phyloP scores from a whole-genome alignment of 2,329 filamentous ascomycete genomes.

The Malbranchea cinnamomea region DNA sequence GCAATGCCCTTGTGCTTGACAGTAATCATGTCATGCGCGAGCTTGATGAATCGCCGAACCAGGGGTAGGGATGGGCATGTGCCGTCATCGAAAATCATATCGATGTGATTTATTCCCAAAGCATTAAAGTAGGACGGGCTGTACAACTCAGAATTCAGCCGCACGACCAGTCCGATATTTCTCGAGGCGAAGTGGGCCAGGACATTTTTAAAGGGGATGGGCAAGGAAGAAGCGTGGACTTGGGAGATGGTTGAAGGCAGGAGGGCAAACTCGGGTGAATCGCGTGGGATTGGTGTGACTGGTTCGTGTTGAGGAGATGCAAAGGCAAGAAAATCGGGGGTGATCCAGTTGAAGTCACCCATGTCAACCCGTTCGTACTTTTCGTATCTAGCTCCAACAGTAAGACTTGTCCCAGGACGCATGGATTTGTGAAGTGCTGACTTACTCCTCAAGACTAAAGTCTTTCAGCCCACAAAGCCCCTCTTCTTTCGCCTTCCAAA shows the following conservation, averaged over 20 bases:
- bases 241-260: conserved; percentile 64
- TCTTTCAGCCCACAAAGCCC: conserved; percentile 80
- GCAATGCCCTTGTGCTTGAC: conserved; percentile 85
- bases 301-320: conserved; percentile 82
- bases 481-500: conserved; percentile 98
- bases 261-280: conserved; percentile 56
- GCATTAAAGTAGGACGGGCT: conserved; percentile 95
- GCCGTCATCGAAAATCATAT: conserved; percentile 99
- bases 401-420: too few relatives aligned
- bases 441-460: conserved; percentile 81
- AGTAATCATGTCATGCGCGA: conserved; percentile 89
- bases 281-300: conserved; percentile 53
- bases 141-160: conserved; percentile 90
- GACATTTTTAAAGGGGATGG: conserved; percentile 89
- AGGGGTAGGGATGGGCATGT: conserved; percentile 80
- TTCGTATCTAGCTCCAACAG: conserved; percentile 50
- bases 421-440: conserved; percentile 6
- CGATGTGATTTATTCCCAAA: conserved; percentile 83
- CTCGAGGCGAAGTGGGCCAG: conserved; percentile 74
- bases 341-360: conserved; percentile 99
- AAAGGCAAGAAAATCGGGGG: conserved; percentile 87
- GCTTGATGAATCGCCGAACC: conserved; percentile 87
- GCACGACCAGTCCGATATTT: conserved; percentile 84
- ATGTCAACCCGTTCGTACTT: conserved; percentile 90
- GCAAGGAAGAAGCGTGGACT: conserved; percentile 55